These are phyloP conservation scores for Globomyces pollinis-pini DNA, from an alignment of 192 early-diverging fungal genomes.

Conservation along the genomic window DNA sequence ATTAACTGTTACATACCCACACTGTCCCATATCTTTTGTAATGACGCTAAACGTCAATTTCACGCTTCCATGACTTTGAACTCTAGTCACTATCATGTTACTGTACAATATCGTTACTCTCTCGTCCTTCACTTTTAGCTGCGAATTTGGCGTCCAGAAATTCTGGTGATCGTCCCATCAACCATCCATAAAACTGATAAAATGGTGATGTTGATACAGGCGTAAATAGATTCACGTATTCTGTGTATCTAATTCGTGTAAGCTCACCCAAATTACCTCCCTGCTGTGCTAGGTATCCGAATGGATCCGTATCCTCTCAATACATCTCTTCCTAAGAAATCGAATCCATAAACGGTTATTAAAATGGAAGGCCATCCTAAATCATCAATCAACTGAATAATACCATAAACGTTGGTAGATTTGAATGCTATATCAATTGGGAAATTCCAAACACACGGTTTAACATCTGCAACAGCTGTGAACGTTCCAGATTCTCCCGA, in stretches of 20 bases:
- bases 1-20: conserved; percentile 26
- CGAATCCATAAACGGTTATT: conserved; percentile 49
- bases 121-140: conserved; percentile 38
- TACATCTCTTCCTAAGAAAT: conserved; percentile 54
- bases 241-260: conserved; percentile 26
- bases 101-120: no score
- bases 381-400: not conserved
- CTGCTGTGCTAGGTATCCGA: conserved; percentile 25
- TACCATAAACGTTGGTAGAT: conserved; percentile 48
- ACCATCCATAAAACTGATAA: conserved; percentile 42
- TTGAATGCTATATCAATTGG: conserved; percentile 53
- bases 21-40: conserved; percentile 41
- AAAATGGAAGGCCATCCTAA: conserved; percentile 54
- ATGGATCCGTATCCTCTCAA: conserved; percentile 49
- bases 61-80: conserved; percentile 43
- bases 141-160: conserved; percentile 52
- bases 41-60: conserved; percentile 44
- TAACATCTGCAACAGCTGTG: conserved; percentile 8
- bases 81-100: conserved; percentile 48
- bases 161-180: conserved; percentile 43
- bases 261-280: conserved; percentile 30
- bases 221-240: conserved; percentile 43
- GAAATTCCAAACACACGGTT: conserved; percentile 56
- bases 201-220: conserved; percentile 47
- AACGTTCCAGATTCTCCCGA: conserved; percentile 15